Conservation (phyloP, 164 flowering plant genomes). For the Taxillus chinensis region DNA sequence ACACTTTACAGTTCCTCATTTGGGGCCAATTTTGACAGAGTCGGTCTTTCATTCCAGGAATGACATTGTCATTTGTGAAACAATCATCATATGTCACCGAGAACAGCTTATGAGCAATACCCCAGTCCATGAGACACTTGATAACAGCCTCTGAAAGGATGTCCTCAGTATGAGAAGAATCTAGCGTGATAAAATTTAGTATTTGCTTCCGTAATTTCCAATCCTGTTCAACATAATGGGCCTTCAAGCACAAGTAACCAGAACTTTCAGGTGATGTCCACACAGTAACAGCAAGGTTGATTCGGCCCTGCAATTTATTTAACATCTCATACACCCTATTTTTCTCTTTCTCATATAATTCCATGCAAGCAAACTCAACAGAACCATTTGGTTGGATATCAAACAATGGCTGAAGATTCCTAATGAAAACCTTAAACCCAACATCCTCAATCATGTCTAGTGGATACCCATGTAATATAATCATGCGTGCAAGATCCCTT, state of each 20-base stretch:
- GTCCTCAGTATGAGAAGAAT: slow-evolving; percentile 47
- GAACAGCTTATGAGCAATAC: slow-evolving; percentile 54
- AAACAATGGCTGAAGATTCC: slow-evolving; percentile 73
- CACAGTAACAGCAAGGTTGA: slow-evolving; percentile 48
- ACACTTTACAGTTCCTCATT: slow-evolving; percentile 36
- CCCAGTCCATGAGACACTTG: slow-evolving; percentile 61
- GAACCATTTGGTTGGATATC: slow-evolving; percentile 31
- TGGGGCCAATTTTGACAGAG: slow-evolving; percentile 41
- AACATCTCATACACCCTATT: slow-evolving; percentile 44
- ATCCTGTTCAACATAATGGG: slow-evolving; percentile 55
- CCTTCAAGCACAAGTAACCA: slow-evolving; percentile 47
- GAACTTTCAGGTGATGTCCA: slow-evolving; percentile 52
- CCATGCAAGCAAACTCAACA: slow-evolving; percentile 44
- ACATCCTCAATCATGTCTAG: slow-evolving; percentile 70
- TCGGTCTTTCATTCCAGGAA: slow-evolving; percentile 38
- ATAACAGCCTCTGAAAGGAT: slow-evolving; percentile 43
- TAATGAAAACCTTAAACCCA: slow-evolving; percentile 64
- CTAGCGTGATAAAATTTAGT: slow-evolving; percentile 49
- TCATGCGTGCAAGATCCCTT: slow-evolving; percentile 78
- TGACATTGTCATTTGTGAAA: slow-evolving; percentile 35
- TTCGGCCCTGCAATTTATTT: slow-evolving; percentile 45
- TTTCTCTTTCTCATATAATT: slow-evolving; percentile 63
- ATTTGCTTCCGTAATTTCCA: slow-evolving; percentile 60
- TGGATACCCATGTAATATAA: slow-evolving; percentile 81
- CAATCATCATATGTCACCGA: slow-evolving; percentile 49